Conservation (phyloP, 164 flowering plant genomes). For the Liriodendron chinense region DNA sequence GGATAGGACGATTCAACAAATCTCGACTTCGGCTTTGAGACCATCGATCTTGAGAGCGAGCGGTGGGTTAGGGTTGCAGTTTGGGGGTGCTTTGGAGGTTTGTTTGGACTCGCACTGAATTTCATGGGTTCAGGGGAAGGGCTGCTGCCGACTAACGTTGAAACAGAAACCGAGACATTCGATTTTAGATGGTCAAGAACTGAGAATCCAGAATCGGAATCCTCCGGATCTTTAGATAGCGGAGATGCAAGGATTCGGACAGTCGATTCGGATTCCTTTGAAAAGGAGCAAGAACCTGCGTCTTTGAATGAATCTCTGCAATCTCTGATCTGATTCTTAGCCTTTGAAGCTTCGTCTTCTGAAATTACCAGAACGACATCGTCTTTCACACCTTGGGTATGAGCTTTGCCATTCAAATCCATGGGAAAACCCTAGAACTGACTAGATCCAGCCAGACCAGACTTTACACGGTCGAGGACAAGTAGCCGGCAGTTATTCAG, state of each 20-base stretch:
- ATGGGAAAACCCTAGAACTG: slow-evolving; percentile 5
- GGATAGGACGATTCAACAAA: slow-evolving; percentile 34
- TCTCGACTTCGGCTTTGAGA: slow-evolving; percentile 43
- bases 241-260: background rate
- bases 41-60: slow-evolving; percentile 25
- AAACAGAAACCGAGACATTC: slow-evolving; percentile 8
- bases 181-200: slow-evolving; percentile 8
- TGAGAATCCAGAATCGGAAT: background rate
- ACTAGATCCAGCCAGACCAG: background rate
- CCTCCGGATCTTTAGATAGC: background rate
- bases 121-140: slow-evolving; percentile 30
- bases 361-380: slow-evolving; percentile 35
- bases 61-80: slow-evolving; percentile 16
- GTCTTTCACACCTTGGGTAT: background rate
- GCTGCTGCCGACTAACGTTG: slow-evolving; percentile 14
- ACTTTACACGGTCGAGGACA: background rate
- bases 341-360: slow-evolving; percentile 20
- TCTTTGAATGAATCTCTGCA: background rate
- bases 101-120: slow-evolving; percentile 25
- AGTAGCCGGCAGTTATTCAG: background rate
- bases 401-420: slow-evolving; percentile 15
- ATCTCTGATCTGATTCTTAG: background rate
- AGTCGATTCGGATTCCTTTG: slow-evolving; percentile 13
- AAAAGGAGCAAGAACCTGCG: slow-evolving; percentile 6
- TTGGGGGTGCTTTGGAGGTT: slow-evolving; percentile 36